Evolutionary conservation across 108 stramenopile species (phyloP).

Genomic region (Nitzschia sp.): DNA sequence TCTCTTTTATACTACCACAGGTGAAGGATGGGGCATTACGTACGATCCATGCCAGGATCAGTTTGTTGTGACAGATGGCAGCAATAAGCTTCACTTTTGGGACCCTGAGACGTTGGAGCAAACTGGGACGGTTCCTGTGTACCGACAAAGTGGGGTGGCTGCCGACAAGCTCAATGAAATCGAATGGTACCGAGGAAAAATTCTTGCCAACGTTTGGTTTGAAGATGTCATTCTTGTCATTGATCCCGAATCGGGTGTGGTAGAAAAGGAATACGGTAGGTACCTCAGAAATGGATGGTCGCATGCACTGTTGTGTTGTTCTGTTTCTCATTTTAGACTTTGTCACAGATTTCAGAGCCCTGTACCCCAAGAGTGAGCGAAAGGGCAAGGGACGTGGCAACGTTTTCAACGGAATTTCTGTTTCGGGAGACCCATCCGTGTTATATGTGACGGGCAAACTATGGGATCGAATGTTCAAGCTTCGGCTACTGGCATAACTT

Average conservation of each 20-base stretch:
- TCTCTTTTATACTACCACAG: conserved; percentile 52
- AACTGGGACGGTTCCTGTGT: conserved; percentile 54
- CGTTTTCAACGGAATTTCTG: conserved; percentile 85
- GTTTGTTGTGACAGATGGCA: conserved; percentile 82
- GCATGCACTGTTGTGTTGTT: not conserved
- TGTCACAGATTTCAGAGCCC: conserved; percentile 53
- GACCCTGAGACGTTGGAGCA: conserved; percentile 54
- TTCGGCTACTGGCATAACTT: conserved; percentile 23
- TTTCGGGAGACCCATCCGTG: conserved; percentile 65
- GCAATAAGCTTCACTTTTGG: conserved; percentile 70
- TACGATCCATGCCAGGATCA: conserved; percentile 58
- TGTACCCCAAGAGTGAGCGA: conserved; percentile 58
- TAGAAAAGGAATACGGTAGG: conserved; percentile 84
- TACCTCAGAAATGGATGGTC: not conserved
- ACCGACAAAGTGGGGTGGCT: conserved; percentile 41
- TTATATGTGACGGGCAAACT: conserved; percentile 66
- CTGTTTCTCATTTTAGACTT: not conserved
- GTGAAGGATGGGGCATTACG: conserved; percentile 87
- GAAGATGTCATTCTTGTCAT: conserved; percentile 75
- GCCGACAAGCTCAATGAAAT: conserved; percentile 75
- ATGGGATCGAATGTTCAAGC: conserved; percentile 76
- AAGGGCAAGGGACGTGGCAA: conserved; percentile 41
- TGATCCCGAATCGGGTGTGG: conserved; percentile 69
- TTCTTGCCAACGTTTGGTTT: conserved; percentile 85
- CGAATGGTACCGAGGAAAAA: conserved; percentile 76